Conservation (phyloP, 208 protist species). For the Acanthamoeba lenticulata region DNA sequence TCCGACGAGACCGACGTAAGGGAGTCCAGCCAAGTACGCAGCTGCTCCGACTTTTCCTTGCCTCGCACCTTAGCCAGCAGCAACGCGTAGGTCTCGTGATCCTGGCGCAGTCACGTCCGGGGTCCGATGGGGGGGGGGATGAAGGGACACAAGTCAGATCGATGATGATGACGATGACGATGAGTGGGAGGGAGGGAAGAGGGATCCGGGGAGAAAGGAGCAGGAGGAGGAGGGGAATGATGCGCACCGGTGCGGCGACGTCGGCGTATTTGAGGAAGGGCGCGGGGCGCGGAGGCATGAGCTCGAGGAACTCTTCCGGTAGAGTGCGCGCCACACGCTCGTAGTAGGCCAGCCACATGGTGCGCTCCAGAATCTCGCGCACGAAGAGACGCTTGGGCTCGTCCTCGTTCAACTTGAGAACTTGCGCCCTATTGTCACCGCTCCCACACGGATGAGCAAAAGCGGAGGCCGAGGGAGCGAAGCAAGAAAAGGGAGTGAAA, state of each 20-base stretch:
- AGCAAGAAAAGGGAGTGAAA: background rate
- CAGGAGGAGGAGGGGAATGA: background rate
- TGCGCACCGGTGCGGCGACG: background rate
- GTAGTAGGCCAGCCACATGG: conserved; percentile 42
- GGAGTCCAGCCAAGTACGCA: conserved; percentile 15
- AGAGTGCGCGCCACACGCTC: conserved; percentile 11
- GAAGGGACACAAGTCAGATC: background rate
- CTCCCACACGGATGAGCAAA: too few species aligned
- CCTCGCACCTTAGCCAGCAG: background rate
- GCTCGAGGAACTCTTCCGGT: conserved; percentile 32
- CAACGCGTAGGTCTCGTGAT: background rate
- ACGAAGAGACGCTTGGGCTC: conserved; percentile 10
- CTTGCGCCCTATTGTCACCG: background rate
- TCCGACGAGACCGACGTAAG: background rate
- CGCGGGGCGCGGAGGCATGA: background rate
- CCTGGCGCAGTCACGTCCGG: background rate
- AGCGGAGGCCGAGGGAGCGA: too few species aligned
- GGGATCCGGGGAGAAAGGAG: background rate
- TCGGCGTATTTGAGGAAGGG: conserved; percentile 12
- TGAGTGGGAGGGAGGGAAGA: too few species aligned
- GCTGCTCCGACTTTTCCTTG: conserved; percentile 16
- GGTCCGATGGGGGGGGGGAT: background rate
- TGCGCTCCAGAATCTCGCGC: background rate
- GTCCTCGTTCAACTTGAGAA: background rate
- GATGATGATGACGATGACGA: background rate